Percentiles rank a stretch among this genome's conserved stretches.
Evolutionary conservation across 2,329 filamentous ascomycete genomes (phyloP).

Genomic region (Fusarium hostae): DNA sequence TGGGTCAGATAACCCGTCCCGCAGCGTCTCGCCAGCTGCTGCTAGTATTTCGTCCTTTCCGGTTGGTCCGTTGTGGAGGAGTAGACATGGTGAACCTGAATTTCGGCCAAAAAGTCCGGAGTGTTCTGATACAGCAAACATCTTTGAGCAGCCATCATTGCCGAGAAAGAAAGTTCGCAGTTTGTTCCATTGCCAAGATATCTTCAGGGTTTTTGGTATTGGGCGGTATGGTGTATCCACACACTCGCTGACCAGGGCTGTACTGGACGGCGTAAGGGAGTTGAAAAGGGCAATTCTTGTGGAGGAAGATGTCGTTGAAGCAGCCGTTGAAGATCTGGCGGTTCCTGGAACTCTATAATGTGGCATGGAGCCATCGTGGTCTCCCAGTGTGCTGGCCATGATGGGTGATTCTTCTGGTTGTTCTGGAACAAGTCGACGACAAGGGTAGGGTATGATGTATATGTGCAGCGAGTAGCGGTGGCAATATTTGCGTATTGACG

Average conservation of each 20-base stretch:
- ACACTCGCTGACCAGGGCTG: conserved; percentile 34
- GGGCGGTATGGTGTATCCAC: conserved; percentile 23
- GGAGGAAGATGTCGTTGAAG: conserved; percentile 27
- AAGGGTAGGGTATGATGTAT: neutral
- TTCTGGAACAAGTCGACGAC: neutral
- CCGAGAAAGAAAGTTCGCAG: conserved; percentile 33
- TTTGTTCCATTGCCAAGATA: conserved; percentile 38
- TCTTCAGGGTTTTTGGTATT: conserved; percentile 25
- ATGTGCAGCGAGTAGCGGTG: neutral
- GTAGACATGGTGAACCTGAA: conserved; percentile 24
- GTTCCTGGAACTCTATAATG: conserved; percentile 24
- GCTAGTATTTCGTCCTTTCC: conserved; percentile 31
- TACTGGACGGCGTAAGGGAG: conserved; percentile 31
- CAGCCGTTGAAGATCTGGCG: conserved; percentile 26
- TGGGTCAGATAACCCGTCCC: conserved; percentile 20
- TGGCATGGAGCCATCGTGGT: conserved; percentile 8
- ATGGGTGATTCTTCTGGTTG: neutral
- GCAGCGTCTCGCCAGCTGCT: conserved; percentile 27
- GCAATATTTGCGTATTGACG: conserved; percentile 1
- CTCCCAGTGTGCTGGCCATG: conserved; percentile 21
- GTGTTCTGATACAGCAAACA: conserved; percentile 35
- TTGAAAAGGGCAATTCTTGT: conserved; percentile 32
- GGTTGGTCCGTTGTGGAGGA: conserved; percentile 31
- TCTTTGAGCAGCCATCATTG: conserved; percentile 26
- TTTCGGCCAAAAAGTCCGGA: conserved; percentile 26